Percentiles rank a stretch among this genome's conserved stretches.
Conservation (phyloP, 805 yeast genomes). For the Schwanniomyces vanrijiae region DNA sequence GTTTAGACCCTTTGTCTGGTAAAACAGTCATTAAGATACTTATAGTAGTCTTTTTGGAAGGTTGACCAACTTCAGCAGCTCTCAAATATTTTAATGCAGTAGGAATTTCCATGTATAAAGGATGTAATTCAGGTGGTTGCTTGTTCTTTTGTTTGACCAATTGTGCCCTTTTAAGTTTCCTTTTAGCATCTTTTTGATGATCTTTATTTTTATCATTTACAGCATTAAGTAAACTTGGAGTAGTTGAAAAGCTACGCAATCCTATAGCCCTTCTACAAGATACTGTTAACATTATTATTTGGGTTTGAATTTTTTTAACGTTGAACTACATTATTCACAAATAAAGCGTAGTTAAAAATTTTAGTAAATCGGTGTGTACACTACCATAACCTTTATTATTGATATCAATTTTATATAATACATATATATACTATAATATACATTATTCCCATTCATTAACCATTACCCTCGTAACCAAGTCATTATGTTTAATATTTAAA, state of each 20-base stretch:
- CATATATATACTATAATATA: background rate
- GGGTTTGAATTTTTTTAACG: background rate
- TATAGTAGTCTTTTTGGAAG: constrained; percentile 68
- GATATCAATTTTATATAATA: background rate
- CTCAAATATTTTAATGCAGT: constrained; percentile 75
- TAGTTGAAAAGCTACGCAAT: constrained; percentile 4
- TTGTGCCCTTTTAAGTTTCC: constrained; percentile 23
- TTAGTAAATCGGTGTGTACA: background rate
- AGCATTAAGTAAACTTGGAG: constrained; percentile 3
- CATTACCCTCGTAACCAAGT: background rate
- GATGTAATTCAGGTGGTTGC: constrained; percentile 47
- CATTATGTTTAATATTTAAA: background rate
- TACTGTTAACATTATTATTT: constrained; percentile 3
- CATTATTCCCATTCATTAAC: background rate
- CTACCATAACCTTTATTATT: background rate
- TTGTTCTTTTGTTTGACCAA: constrained; percentile 23
- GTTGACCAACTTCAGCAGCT: constrained; percentile 89
- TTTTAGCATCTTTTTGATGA: constrained; percentile 16
- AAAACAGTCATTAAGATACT: constrained; percentile 59
- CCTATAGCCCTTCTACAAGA: constrained; percentile 1
- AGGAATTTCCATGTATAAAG: constrained; percentile 70
- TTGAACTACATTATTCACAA: background rate
- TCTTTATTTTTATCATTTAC: constrained; percentile 6
- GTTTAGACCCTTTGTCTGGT: constrained; percentile 75
- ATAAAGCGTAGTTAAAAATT: background rate